phyloP scores from a whole-genome alignment of 1,139 yeast genomes.

The Geotrichum restrictum region DNA sequence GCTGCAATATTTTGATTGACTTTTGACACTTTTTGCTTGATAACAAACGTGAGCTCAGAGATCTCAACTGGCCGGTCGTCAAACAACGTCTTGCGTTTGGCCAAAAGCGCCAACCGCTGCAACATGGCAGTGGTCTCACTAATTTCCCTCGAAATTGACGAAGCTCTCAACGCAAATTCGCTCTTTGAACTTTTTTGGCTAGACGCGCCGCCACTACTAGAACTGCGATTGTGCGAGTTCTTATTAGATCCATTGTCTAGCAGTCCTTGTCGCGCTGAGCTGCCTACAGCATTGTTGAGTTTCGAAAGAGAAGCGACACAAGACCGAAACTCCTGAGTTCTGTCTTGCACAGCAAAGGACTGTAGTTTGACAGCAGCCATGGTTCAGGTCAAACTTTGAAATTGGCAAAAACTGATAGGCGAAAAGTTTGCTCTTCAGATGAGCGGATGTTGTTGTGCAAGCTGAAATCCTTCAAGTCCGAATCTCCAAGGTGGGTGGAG shows the following conservation, averaged over 20 bases:
- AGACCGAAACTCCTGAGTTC: slow-evolving; percentile 82
- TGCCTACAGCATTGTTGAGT: slow-evolving; percentile 39
- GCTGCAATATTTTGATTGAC: slow-evolving; percentile 74
- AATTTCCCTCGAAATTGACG: slow-evolving; percentile 81
- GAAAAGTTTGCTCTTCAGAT: no score
- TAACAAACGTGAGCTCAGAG: slow-evolving; percentile 84
- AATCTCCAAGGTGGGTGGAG: no score
- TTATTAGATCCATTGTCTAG: background rate
- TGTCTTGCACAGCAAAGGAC: slow-evolving; percentile 52
- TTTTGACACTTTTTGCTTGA: slow-evolving; percentile 86
- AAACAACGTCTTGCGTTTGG: slow-evolving; percentile 86
- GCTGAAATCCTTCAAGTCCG: no score
- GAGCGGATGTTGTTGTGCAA: no score
- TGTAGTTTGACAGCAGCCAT: background rate
- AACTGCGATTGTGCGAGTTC: background rate
- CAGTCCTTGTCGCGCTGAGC: background rate
- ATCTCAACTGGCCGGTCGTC: slow-evolving; percentile 94
- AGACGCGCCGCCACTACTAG: slow-evolving; percentile 33
- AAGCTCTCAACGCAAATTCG: slow-evolving; percentile 77
- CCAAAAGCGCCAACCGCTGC: slow-evolving; percentile 72
- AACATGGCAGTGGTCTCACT: slow-evolving; percentile 82
- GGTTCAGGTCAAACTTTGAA: no score
- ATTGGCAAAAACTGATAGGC: no score
- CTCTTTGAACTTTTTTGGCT: slow-evolving; percentile 42
- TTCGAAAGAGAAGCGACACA: slow-evolving; percentile 70